Conservation (phyloP, 768 basidiomycete genomes). For the Dendrothele bispora region DNA sequence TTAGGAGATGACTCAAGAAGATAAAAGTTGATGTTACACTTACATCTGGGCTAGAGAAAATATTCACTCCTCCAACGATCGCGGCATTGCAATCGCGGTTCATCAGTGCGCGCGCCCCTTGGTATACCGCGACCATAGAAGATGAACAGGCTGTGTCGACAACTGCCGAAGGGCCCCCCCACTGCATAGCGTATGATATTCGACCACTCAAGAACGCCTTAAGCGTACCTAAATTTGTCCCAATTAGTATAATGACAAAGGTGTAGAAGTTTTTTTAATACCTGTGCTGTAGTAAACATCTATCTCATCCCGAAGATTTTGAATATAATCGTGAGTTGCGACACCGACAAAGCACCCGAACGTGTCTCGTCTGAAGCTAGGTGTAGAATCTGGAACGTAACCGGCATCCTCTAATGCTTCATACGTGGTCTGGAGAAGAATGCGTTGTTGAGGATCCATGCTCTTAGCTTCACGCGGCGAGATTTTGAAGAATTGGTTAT, state of each 20-base stretch:
- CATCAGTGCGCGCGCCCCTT: slow-evolving; percentile 64
- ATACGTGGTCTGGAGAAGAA: slow-evolving; percentile 65
- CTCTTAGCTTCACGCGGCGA: slow-evolving; percentile 72
- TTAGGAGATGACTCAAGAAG: slow-evolving; percentile 4
- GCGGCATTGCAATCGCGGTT: slow-evolving; percentile 66
- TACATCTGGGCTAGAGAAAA: slow-evolving; percentile 72
- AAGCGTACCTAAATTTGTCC: slow-evolving; percentile 53
- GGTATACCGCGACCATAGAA: slow-evolving; percentile 65
- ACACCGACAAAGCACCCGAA: slow-evolving; percentile 72
- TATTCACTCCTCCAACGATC: slow-evolving; percentile 73
- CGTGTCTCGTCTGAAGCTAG: slow-evolving; percentile 47
- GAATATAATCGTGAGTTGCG: slow-evolving; percentile 68
- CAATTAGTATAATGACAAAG: background rate
- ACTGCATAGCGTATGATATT: slow-evolving; percentile 65
- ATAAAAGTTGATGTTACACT: slow-evolving; percentile 18
- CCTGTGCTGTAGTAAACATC: slow-evolving; percentile 75
- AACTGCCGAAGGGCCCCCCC: slow-evolving; percentile 70
- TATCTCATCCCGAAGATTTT: slow-evolving; percentile 60
- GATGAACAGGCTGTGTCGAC: slow-evolving; percentile 79
- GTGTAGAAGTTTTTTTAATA: slow-evolving; percentile 21
- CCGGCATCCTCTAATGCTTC: slow-evolving; percentile 72
- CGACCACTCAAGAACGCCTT: slow-evolving; percentile 70
- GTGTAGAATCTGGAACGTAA: slow-evolving; percentile 60
- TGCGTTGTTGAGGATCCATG: slow-evolving; percentile 78
- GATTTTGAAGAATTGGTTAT: slow-evolving; percentile 70